Evolutionary conservation across 2,329 filamentous ascomycete genomes (phyloP), one percentile per base, ranked within the genome.

Genomic region (Phaeophleospora eucalypticola): DNA sequence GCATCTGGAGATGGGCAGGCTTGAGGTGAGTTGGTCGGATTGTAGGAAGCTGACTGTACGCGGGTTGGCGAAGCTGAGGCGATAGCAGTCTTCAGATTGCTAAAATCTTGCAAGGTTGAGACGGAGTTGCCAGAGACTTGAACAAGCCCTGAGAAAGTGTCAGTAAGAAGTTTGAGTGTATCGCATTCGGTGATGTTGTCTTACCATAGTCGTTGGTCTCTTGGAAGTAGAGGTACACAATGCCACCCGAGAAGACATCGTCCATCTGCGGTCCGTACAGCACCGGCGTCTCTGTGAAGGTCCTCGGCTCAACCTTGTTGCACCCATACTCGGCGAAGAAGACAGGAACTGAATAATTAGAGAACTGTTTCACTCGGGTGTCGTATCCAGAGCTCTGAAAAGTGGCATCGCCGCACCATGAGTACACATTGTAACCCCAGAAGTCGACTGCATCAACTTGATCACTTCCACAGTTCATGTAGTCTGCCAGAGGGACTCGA

Each of bases 391-490:
- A 96, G 46, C 76, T 65, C 27, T 75, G 64, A 73, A 86, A 93
- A 62, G 75, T 81, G 64, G 87, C 94, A 59, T 89, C 69, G 58
- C 91, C 93, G 68, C 93, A 98, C 93, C 93, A 97, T 42, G 90
- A 94, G 80, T 97, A 97, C 73, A 97, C 95, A 78, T 97, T 98
- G 84, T 97, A 97, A 49, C 93, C 93, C 87, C 89, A 97, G 78
- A 93, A 96, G 72, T 97, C 93, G 57, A 97, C 95, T 51, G 85
- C 69, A 64, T 73, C 71, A 8, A 76, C 72, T 20, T 75, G 66
- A 51, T 80, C 68, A 15, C 3, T 20, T 50, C 89, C 87, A 66
- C 93, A 98, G 78, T 95, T 89, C 75, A 97, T 95, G 79, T 95
- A 97, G 66, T 88, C 74, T 57, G 88, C 87, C 62, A 96, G 81